phyloP scores from a whole-genome alignment of 2,329 filamentous ascomycete species.

The Hirsutella minnesotensis region DNA sequence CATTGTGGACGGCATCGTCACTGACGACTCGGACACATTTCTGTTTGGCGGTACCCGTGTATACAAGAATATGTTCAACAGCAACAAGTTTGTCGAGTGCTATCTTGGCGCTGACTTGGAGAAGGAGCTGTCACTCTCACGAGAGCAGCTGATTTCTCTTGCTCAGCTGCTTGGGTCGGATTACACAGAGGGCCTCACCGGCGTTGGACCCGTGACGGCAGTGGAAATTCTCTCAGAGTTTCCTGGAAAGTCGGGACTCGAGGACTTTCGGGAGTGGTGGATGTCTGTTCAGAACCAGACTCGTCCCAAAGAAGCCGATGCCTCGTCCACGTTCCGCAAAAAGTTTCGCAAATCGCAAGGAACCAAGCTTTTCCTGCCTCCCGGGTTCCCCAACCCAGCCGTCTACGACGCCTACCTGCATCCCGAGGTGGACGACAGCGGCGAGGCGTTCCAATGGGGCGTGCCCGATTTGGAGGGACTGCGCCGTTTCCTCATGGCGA shows the following conservation, averaged over 20 bases:
- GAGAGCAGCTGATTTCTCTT: conserved; percentile 78
- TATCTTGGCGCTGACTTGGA: conserved; percentile 78
- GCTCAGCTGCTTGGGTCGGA: conserved; percentile 88
- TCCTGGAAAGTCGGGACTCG: conserved; percentile 44
- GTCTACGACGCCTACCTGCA: conserved; percentile 76
- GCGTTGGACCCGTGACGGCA: conserved; percentile 87
- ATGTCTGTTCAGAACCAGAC: conserved; percentile 55
- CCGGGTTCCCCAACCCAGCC: conserved; percentile 63
- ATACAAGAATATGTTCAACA: conserved; percentile 99
- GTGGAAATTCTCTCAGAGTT: conserved; percentile 93
- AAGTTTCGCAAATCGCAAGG: conserved; percentile 75
- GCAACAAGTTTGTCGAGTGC: conserved; percentile 95
- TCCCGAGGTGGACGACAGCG: conserved; percentile 72
- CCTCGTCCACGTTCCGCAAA: conserved; percentile 55
- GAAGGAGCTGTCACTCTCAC: conserved; percentile 75
- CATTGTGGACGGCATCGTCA: conserved; percentile 93
- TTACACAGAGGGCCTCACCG: conserved; percentile 85
- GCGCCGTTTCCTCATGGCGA: conserved; percentile 74
- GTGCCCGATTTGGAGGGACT: conserved; percentile 85
- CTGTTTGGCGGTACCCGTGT: conserved; percentile 91
- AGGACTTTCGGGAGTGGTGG: conserved; percentile 86
- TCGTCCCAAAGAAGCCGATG: conserved; percentile 53
- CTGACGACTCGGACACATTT: conserved; percentile 93
- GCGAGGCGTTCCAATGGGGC: conserved; percentile 84
- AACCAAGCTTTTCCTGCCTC: conserved; percentile 76